Evolutionary conservation across 1,284 basidiomycete genomes (phyloP), one percentile per base, ranked within the genome.

Genomic region (Trichosporon sp.): DNA sequence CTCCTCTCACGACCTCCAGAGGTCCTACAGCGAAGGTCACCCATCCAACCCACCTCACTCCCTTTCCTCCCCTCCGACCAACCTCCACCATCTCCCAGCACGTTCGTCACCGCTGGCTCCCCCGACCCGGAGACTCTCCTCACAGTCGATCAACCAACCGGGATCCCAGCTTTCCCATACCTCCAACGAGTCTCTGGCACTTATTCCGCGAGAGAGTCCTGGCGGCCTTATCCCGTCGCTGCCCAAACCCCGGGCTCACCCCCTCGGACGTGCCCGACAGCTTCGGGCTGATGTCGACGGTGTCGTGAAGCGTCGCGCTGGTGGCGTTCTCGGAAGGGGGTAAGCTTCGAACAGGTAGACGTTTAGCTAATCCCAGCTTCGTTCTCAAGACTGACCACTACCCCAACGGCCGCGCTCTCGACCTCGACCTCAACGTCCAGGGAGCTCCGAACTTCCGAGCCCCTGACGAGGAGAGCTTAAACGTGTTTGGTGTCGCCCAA

Each of bases 401-500:
- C 83, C 93, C 94, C 35, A 75, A 79, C 90, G 94, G 93, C 54
- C 89, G 94, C 71, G 93, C 94, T 8, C 86, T 95, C 64, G 92
- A 96, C 80, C 88, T 97, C n/a, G 93, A 95, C 78, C 87, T 98
- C 51, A 94, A 92, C 73, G 88, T 99, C 2, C 85, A 86, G 80
- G 97, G 97, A 46, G 96, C 96, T 21, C 96, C 96, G 2, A 98
- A 98, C 85, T 98, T 99, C 81, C 88, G 97, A 73, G 90, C 92
- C 65, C 91, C 91, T 26, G 86, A 89, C 69, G 88, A 90, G 65
- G 90, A 89, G 56, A 88, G 89, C 74, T 87, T 96, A 65, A 94
- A 95, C 75, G 93, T 98, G 1, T 97, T 92, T 80, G 96, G 94
- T 19, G 92, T 91, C 6, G 97, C 97, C 1, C 97, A 99, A 81